Evolutionary conservation across 139 green algal species (phyloP).

Genomic region (Chara braunii): DNA sequence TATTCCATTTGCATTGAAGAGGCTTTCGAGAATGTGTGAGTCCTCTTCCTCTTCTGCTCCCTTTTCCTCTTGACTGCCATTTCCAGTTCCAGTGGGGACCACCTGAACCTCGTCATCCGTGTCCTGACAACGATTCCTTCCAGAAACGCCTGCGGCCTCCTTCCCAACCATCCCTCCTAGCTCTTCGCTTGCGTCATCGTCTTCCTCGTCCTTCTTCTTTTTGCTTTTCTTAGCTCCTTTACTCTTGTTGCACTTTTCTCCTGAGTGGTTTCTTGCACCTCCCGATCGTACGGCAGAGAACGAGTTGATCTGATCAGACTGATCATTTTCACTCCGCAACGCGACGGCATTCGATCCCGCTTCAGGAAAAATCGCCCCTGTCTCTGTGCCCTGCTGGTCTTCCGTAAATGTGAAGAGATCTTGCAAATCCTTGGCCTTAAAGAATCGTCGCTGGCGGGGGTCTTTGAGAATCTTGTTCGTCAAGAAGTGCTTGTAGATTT

Average conservation of each 20-base stretch:
- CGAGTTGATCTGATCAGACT: too few relatives aligned
- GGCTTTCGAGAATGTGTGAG: constrained; percentile 61
- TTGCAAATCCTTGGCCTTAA: constrained; percentile 74
- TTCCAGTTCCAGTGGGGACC: not conserved
- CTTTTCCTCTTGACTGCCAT: not conserved
- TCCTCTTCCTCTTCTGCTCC: constrained; percentile 46
- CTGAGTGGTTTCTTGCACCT: too few relatives aligned
- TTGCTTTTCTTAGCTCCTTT: not conserved
- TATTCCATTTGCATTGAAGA: constrained; percentile 69
- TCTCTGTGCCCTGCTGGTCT: constrained; percentile 62
- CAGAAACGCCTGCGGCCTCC: too few relatives aligned
- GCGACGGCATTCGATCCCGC: not conserved
- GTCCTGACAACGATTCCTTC: too few relatives aligned
- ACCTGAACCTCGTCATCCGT: constrained; percentile 6
- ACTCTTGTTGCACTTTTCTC: too few relatives aligned
- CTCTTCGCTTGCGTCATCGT: not conserved
- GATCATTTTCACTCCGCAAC: not conserved
- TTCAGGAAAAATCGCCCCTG: constrained; percentile 63
- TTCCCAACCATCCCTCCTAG: too few relatives aligned
- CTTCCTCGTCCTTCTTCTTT: constrained; percentile 1
- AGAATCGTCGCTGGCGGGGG: constrained; percentile 85
- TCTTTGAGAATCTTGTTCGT: constrained; percentile 82
- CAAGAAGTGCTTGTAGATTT: constrained; percentile 88
- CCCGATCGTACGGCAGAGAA: too few relatives aligned
- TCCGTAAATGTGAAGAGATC: constrained; percentile 89